A percentile compares a stretch with the other conserved stretches of the same genome.
phyloP scores from a whole-genome alignment of 2,329 filamentous ascomycete genomes.

The Fusarium irregulare region DNA sequence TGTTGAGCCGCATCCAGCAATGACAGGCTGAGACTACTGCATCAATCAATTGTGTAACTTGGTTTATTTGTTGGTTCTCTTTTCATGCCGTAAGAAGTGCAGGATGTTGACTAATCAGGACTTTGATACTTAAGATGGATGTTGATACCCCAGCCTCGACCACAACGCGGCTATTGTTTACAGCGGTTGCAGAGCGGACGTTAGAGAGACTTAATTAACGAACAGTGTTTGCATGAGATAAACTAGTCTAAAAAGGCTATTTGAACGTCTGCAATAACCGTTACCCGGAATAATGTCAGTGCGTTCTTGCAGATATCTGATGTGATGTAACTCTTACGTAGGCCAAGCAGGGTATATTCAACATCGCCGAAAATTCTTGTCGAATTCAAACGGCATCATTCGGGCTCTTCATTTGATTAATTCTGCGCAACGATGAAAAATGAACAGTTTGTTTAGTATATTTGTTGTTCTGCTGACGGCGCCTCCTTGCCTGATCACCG shows the following conservation, averaged over 20 bases:
- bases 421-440: background rate
- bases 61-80: background rate
- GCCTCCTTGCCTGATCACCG: background rate
- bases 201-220: no score
- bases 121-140: background rate
- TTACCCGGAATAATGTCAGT: background rate
- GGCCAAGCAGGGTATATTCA: background rate
- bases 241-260: background rate
- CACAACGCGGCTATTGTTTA: background rate
- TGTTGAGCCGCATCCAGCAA: background rate
- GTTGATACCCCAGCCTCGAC: background rate
- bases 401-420: background rate
- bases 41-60: background rate
- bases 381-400: background rate
- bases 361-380: background rate
- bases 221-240: background rate
- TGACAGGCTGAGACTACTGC: background rate
- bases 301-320: background rate
- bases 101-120: background rate
- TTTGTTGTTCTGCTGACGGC: background rate
- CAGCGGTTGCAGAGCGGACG: background rate
- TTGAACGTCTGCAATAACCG: background rate
- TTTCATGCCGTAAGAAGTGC: background rate
- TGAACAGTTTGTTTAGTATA: background rate
- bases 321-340: constrained; percentile 5